Percentiles rank a stretch among this genome's conserved stretches.
Evolutionary conservation across 2,329 filamentous ascomycete genomes (phyloP).

Genomic region (Dactylella cylindrospora): DNA sequence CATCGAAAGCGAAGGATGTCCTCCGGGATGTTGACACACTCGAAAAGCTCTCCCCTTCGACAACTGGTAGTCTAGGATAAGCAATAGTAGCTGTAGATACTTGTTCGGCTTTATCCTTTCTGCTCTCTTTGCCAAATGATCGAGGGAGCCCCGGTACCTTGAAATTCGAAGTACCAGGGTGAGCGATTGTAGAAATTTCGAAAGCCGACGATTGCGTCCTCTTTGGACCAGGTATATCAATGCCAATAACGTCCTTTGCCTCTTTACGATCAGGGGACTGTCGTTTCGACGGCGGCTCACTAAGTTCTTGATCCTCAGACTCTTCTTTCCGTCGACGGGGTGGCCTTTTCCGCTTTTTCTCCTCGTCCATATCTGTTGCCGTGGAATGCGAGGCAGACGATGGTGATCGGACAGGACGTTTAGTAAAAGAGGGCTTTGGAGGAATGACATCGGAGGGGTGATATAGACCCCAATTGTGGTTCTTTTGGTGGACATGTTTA

Average conservation of each 20-base stretch:
- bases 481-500: conserved; percentile 10
- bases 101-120: too few relatives aligned
- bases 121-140: too few relatives aligned
- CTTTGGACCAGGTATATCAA: too few relatives aligned
- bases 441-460: conserved; percentile 7
- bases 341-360: conserved; percentile 26
- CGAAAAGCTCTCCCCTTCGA: conserved; percentile 4
- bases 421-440: not conserved
- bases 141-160: too few relatives aligned
- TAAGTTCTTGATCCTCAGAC: not conserved
- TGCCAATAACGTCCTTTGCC: too few relatives aligned
- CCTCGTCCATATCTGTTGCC: conserved; percentile 3
- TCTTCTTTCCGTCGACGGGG: not conserved
- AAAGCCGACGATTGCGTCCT: too few relatives aligned
- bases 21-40: not conserved
- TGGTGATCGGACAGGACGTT: not conserved
- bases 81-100: too few relatives aligned
- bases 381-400: not conserved
- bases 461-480: conserved; percentile 33
- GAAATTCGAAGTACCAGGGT: too few relatives aligned
- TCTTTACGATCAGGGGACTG: conserved; percentile 3
- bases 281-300: conserved; percentile 16
- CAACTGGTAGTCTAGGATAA: not conserved
- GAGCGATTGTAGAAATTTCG: too few relatives aligned
- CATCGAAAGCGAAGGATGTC: conserved; percentile 5